Percentiles rank a stretch among this genome's conserved stretches.
phyloP scores from a whole-genome alignment of 257 asterid species.

The Hygrophila difformis region DNA sequence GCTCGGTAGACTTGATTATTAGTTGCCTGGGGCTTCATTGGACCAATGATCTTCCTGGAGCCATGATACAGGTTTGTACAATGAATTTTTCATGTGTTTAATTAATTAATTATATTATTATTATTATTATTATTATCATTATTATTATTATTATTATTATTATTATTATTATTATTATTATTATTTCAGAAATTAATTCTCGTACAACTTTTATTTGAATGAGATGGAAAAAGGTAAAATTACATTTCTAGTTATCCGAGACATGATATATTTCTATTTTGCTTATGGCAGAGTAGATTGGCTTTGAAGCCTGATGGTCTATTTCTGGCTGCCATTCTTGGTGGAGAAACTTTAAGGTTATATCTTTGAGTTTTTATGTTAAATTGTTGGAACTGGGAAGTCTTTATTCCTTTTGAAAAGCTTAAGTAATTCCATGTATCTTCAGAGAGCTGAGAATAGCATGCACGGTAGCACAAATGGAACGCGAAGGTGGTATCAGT shows the following conservation, averaged over 20 bases:
- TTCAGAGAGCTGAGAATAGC: slow-evolving; percentile 90
- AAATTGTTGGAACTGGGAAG: slow-evolving; percentile 5
- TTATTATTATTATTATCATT: no score
- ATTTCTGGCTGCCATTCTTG: slow-evolving; percentile 88
- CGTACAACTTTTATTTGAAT: no score
- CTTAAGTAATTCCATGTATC: neutral
- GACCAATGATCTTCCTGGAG: slow-evolving; percentile 99
- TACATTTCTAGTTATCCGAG: neutral
- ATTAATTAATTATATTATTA: no score
- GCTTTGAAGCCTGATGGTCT: slow-evolving; percentile 96
- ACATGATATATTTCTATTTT: slow-evolving; percentile 6
- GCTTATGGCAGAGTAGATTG: slow-evolving; percentile 67
- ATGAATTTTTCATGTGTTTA: no score
- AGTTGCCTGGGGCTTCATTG: slow-evolving; percentile 97
- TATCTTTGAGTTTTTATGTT: slow-evolving; percentile 10
- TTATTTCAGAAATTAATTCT: no score
- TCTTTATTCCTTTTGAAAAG: slow-evolving; percentile 14
- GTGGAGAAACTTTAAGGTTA: slow-evolving; percentile 92
- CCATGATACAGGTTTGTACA: slow-evolving; percentile 98
- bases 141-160: no score
- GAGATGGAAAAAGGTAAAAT: no score
- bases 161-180: neutral
- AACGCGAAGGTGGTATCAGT: slow-evolving; percentile 95
- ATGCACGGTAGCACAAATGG: slow-evolving; percentile 94
- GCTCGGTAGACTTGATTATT: slow-evolving; percentile 80